Conservation (phyloP, 2,329 filamentous ascomycete species). For the Aspergillus uvarum region DNA sequence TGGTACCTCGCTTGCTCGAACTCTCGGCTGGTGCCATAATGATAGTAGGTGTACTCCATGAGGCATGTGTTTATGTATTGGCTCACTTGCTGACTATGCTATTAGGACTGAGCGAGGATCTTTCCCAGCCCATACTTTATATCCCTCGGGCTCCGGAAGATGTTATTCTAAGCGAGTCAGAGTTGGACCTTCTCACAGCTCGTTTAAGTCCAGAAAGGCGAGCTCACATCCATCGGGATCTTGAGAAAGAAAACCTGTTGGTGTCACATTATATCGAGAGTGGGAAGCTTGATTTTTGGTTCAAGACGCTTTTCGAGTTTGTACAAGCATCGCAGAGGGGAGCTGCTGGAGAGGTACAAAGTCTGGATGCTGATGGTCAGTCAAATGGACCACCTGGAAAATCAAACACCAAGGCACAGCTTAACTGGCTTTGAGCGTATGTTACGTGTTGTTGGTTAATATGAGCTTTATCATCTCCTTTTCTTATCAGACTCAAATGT, state of each 20-base stretch:
- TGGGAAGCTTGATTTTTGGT: conserved; percentile 70
- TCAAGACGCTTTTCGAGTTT: conserved; percentile 35
- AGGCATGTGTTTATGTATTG: neutral
- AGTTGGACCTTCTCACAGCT: conserved; percentile 52
- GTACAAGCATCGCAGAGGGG: conserved; percentile 10
- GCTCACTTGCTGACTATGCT: conserved; percentile 12
- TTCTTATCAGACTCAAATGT: too few species aligned
- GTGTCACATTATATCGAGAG: conserved; percentile 66
- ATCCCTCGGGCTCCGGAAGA: conserved; percentile 29
- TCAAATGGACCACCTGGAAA: neutral
- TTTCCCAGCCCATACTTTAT: conserved; percentile 23
- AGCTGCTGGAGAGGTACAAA: neutral
- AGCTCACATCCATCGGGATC: conserved; percentile 67
- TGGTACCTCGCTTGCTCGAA: conserved; percentile 67
- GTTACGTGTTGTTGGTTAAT: too few species aligned
- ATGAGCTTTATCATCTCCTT: too few species aligned
- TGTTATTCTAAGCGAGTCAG: conserved; percentile 29
- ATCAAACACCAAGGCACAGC: conserved; percentile 10
- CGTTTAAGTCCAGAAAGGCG: conserved; percentile 62
- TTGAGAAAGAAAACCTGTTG: conserved; percentile 68
- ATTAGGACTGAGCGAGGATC: conserved; percentile 19
- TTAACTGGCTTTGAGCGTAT: conserved; percentile 20
- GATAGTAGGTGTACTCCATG: conserved; percentile 32
- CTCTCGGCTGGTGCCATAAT: conserved; percentile 63
- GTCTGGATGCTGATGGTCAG: conserved; percentile 1